Conservation (phyloP, 768 basidiomycete species). For the Candolleomyces efflorescens region DNA sequence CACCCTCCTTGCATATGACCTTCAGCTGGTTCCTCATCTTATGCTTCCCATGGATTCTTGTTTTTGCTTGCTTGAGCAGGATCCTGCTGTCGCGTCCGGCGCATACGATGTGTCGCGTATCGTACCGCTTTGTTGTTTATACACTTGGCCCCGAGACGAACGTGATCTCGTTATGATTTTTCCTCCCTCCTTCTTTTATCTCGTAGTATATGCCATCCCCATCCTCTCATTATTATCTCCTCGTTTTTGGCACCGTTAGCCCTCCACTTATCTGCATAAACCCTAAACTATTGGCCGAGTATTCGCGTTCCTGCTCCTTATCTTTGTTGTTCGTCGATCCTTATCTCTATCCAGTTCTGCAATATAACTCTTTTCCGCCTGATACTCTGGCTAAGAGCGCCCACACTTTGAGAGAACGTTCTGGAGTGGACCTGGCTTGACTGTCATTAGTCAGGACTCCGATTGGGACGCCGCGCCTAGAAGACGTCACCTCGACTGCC, state of each 20-base stretch:
- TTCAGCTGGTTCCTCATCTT: slow-evolving; percentile 19
- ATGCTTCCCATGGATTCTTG: slow-evolving; percentile 23
- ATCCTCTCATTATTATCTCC: too few species aligned
- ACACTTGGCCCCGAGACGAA: slow-evolving; percentile 59
- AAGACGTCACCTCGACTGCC: too few species aligned
- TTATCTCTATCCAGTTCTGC: too few species aligned
- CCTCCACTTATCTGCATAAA: background rate
- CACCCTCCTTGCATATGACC: slow-evolving; percentile 15
- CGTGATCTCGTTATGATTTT: slow-evolving; percentile 55
- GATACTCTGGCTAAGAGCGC: too few species aligned
- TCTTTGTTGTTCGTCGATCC: background rate
- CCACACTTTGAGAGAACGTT: too few species aligned
- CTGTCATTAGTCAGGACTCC: too few species aligned
- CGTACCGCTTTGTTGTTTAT: slow-evolving; percentile 53
- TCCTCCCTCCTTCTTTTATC: slow-evolving; percentile 5
- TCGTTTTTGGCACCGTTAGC: too few species aligned
- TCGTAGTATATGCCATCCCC: too few species aligned
- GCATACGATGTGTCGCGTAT: slow-evolving; percentile 59
- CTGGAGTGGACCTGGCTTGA: too few species aligned
- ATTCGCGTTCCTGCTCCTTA: background rate
- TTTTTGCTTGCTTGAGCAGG: slow-evolving; percentile 15
- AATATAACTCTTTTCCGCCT: too few species aligned
- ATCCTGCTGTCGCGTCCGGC: slow-evolving; percentile 38
- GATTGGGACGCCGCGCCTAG: too few species aligned
- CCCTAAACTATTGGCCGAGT: background rate